A percentile compares a stretch with the other conserved stretches of the same genome.
phyloP scores from a whole-genome alignment of 2,329 filamentous ascomycete genomes.

The Fusarium oligoseptatum region DNA sequence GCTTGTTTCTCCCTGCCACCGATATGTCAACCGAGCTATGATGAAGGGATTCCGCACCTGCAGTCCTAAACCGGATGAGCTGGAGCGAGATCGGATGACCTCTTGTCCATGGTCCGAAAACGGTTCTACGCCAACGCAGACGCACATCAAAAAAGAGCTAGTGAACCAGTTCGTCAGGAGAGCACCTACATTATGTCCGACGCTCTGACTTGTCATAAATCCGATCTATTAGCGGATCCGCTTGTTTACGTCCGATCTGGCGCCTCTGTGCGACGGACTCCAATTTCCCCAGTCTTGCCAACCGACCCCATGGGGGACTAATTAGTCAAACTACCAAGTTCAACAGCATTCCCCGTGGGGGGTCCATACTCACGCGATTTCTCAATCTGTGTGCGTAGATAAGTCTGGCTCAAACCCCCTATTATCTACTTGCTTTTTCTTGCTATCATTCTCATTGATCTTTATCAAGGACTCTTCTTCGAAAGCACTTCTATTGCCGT shows the following conservation, averaged over 20 bases:
- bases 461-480: neutral
- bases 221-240: neutral
- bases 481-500: neutral
- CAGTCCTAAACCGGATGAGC: no score
- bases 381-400: neutral
- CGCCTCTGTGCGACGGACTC: neutral
- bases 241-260: neutral
- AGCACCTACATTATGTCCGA: neutral
- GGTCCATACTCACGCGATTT: neutral
- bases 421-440: neutral
- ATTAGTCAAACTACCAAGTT: neutral
- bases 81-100: neutral
- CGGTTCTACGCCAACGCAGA: neutral
- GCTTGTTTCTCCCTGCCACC: neutral
- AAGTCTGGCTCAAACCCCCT: neutral
- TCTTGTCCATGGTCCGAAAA: neutral
- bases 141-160: neutral
- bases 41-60: no score
- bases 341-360: neutral
- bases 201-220: neutral
- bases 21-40: neutral
- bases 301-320: neutral
- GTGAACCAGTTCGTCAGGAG: neutral
- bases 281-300: neutral
- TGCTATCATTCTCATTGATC: neutral